Evolutionary conservation across 192 early-diverging fungal genomes (phyloP).

Genomic region (Podila verticillata): DNA sequence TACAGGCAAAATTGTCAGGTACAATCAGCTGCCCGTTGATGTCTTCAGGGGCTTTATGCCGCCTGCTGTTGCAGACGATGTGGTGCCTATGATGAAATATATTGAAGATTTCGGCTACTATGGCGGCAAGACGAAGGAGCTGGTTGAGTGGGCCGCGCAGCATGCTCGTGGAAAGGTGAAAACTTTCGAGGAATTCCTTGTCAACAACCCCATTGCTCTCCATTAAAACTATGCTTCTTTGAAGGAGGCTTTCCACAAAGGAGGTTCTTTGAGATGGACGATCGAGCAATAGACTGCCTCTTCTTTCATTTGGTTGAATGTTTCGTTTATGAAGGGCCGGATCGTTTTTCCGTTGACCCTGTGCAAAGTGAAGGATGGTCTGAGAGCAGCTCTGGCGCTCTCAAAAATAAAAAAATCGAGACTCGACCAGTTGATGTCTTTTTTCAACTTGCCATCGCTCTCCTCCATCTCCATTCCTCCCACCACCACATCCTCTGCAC

Average conservation of each 20-base stretch:
- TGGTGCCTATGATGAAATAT: not conserved
- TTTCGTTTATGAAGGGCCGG: too few species aligned
- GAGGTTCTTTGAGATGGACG: too few species aligned
- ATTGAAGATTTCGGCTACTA: constrained; percentile 10
- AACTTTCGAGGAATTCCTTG: constrained; percentile 7
- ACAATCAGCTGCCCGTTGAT: constrained; percentile 8
- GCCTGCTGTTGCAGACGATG: not conserved
- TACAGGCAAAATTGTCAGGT: constrained; percentile 16
- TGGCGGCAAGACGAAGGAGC: constrained; percentile 4
- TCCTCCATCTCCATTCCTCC: too few species aligned
- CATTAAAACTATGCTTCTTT: not conserved
- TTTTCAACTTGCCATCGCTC: too few species aligned
- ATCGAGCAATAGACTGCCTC: too few species aligned
- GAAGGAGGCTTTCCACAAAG: not conserved
- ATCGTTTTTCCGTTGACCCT: too few species aligned
- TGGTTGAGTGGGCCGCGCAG: not conserved
- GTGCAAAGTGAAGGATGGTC: too few species aligned
- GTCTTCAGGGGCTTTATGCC: constrained; percentile 3
- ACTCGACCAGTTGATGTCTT: too few species aligned
- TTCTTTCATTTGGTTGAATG: too few species aligned
- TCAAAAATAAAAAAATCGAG: too few species aligned
- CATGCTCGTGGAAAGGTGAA: constrained; percentile 2
- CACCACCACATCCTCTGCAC: too few species aligned
- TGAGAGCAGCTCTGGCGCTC: too few species aligned
- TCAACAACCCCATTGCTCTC: not conserved